Percentiles rank a stretch among this genome's conserved stretches.
Conservation (phyloP, 2,329 filamentous ascomycete species). For the Tolypocladium paradoxum region DNA sequence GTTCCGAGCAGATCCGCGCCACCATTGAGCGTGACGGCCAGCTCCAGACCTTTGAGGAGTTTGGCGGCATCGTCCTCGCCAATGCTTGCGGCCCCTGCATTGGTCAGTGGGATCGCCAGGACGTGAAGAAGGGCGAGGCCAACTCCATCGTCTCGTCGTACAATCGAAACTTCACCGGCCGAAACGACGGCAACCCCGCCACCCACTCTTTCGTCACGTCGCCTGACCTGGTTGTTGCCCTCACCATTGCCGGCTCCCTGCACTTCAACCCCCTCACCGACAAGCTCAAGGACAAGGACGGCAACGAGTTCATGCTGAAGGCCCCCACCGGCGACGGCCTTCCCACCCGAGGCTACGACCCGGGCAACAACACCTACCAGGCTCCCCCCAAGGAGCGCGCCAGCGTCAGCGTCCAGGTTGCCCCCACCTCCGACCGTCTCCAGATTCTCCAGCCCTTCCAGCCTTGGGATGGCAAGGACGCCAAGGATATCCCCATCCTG, state of each 20-base stretch:
- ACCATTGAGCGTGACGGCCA: constrained; percentile 86
- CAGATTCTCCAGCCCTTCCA: constrained; percentile 85
- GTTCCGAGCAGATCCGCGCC: constrained; percentile 91
- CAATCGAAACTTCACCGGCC: constrained; percentile 95
- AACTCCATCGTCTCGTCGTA: constrained; percentile 97
- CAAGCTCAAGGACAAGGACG: constrained; percentile 66
- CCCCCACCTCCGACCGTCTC: constrained; percentile 76
- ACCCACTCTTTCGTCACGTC: constrained; percentile 99
- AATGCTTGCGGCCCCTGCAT: constrained; percentile 95
- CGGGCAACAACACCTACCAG: constrained; percentile 63
- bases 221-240: constrained; percentile 91
- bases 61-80: constrained; percentile 80
- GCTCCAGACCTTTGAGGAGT: constrained; percentile 72
- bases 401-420: constrained; percentile 61
- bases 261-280: constrained; percentile 96
- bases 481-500: constrained; percentile 73
- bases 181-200: constrained; percentile 90
- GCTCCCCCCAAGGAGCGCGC: constrained; percentile 62
- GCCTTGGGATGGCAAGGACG: constrained; percentile 67
- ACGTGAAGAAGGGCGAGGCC: constrained; percentile 71
- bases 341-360: constrained; percentile 42
- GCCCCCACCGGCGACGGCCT: constrained; percentile 62
- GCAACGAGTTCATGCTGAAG: constrained; percentile 73
- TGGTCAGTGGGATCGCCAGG: constrained; percentile 89
- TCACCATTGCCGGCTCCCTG: constrained; percentile 84